phyloP scores from a whole-genome alignment of 2,329 filamentous ascomycete genomes.

The Cercospora nicotianae region DNA sequence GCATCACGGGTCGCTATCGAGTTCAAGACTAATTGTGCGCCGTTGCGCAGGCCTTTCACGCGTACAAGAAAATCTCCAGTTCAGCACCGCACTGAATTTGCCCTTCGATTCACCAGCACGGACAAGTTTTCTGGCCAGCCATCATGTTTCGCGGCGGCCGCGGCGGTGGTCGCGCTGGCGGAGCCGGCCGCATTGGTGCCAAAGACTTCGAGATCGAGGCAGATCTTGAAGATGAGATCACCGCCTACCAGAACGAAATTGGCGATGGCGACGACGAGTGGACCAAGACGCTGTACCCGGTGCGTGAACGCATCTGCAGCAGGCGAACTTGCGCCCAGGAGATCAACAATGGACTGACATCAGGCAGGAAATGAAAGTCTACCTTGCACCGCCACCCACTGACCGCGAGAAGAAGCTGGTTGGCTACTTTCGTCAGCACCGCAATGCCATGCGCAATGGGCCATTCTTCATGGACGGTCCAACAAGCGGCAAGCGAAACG shows the following conservation, averaged over 20 bases:
- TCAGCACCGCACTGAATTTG: neutral
- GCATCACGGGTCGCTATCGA: neutral
- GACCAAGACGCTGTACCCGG: slow-evolving; percentile 26
- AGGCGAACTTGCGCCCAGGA: neutral
- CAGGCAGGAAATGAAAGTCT: slow-evolving; percentile 14
- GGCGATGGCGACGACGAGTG: slow-evolving; percentile 24
- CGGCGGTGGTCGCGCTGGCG: slow-evolving; percentile 18
- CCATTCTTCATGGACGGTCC: slow-evolving; percentile 28
- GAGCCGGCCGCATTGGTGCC: slow-evolving; percentile 14
- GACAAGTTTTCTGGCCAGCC: neutral
- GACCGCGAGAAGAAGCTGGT: slow-evolving; percentile 20
- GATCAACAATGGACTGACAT: neutral
- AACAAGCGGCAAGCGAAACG: slow-evolving; percentile 50
- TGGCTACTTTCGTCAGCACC: slow-evolving; percentile 18
- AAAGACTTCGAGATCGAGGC: slow-evolving; percentile 27
- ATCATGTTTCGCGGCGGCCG: slow-evolving; percentile 25
- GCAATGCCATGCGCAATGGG: slow-evolving; percentile 22
- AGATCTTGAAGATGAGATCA: slow-evolving; percentile 26
- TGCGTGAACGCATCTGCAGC: slow-evolving; percentile 6
- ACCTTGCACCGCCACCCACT: slow-evolving; percentile 18
- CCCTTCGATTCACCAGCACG: neutral
- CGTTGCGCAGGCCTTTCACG: neutral
- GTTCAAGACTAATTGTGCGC: neutral
- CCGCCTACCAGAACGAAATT: slow-evolving; percentile 16
- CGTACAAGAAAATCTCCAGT: neutral